These are phyloP conservation scores for Talaromyces ruber DNA, from an alignment of 495 filamentous ascomycete species.

Conservation along the genomic window DNA sequence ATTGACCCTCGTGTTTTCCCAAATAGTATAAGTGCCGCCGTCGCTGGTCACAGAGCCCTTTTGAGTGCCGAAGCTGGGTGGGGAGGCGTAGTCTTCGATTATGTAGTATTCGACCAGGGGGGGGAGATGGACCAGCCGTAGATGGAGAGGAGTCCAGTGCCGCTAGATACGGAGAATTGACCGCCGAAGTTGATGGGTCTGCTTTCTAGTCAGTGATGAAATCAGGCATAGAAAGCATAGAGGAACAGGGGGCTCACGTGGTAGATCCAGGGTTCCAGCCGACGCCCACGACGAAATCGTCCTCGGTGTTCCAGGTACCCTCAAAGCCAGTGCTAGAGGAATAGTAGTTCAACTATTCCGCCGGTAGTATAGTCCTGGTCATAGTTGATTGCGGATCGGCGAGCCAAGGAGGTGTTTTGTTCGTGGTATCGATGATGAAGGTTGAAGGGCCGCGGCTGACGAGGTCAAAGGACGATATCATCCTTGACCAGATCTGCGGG, in stretches of 20 bases:
- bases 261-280: conserved; percentile 48
- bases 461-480: background rate
- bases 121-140: conserved; percentile 58
- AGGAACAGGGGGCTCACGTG: conserved; percentile 19
- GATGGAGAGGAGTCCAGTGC: conserved; percentile 52
- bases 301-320: conserved; percentile 42
- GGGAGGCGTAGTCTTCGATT: conserved; percentile 46
- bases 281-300: conserved; percentile 56
- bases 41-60: conserved; percentile 50
- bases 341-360: conserved; percentile 43
- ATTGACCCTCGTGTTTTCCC: conserved; percentile 48
- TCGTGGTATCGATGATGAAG: background rate
- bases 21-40: conserved; percentile 58
- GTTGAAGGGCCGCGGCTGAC: background rate
- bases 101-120: conserved; percentile 58
- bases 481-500: conserved; percentile 28
- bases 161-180: conserved; percentile 40
- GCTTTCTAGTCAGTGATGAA: background rate
- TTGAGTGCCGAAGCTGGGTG: conserved; percentile 38
- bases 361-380: conserved; percentile 54
- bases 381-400: conserved; percentile 43
- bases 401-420: conserved; percentile 24
- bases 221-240: background rate
- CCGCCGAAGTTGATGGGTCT: conserved; percentile 48
- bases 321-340: conserved; percentile 49